Evolutionary conservation across 257 asterid genomes (phyloP).

Genomic region (Solanum tacnaense): DNA sequence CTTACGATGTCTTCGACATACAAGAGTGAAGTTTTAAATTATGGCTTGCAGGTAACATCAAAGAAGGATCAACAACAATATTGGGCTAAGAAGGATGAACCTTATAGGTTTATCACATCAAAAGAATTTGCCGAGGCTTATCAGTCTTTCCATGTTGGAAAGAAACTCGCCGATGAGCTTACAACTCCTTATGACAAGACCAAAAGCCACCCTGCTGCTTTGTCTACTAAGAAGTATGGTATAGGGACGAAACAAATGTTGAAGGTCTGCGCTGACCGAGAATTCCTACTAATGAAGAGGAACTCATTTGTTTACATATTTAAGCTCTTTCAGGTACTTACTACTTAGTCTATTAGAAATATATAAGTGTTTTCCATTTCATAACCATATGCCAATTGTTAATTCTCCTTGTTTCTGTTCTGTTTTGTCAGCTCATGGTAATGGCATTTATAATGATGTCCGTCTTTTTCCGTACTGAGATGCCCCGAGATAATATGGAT

Average conservation of each 20-base stretch:
- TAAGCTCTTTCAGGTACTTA: slow-evolving; percentile 39
- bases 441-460: too few species aligned
- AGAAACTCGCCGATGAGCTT: slow-evolving; percentile 27
- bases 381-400: not conserved
- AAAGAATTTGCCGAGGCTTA: slow-evolving; percentile 15
- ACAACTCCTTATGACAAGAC: slow-evolving; percentile 41
- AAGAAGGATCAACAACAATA: not conserved
- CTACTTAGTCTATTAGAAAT: not conserved
- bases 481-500: too few species aligned
- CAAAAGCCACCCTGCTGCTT: slow-evolving; percentile 52
- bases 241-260: slow-evolving; percentile 33
- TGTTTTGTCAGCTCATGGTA: too few species aligned
- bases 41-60: slow-evolving; percentile 19
- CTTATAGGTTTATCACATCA: slow-evolving; percentile 22
- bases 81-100: not conserved
- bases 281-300: slow-evolving; percentile 42
- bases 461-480: too few species aligned
- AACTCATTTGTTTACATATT: slow-evolving; percentile 47
- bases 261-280: slow-evolving; percentile 49
- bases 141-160: slow-evolving; percentile 36
- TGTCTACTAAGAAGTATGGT: slow-evolving; percentile 39
- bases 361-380: not conserved
- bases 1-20: not conserved
- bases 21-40: not conserved
- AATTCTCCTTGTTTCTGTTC: too few species aligned